Percentiles rank a stretch among this genome's conserved stretches.
These are phyloP conservation scores for Fusarium coffeatum DNA, from an alignment of 2,329 filamentous ascomycete genomes.

Conservation along the genomic window DNA sequence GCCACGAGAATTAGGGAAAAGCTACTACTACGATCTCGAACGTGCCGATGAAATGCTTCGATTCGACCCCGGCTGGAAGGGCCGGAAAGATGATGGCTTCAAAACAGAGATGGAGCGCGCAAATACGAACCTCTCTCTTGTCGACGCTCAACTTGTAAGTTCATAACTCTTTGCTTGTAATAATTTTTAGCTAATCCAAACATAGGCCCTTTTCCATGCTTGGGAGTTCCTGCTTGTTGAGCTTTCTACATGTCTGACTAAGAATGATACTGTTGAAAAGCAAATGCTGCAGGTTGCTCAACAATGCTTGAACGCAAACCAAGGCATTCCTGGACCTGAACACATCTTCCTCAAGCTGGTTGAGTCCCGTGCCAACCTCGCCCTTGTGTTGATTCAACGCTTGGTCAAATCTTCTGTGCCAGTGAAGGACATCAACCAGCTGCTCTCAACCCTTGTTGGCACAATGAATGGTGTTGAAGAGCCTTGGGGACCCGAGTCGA, in stretches of 20 bases:
- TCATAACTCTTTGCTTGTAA: constrained; percentile 41
- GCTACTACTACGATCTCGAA: constrained; percentile 86
- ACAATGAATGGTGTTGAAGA: constrained; percentile 66
- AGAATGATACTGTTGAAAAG: constrained; percentile 67
- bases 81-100: constrained; percentile 77
- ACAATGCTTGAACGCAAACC: constrained; percentile 83
- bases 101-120: constrained; percentile 84
- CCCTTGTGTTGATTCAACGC: constrained; percentile 83
- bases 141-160: constrained; percentile 89
- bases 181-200: constrained; percentile 30
- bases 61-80: constrained; percentile 82
- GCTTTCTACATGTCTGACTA: constrained; percentile 74
- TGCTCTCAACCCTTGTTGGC: constrained; percentile 63
- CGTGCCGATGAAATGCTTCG: constrained; percentile 80
- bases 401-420: constrained; percentile 70
- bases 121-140: constrained; percentile 89
- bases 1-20: constrained; percentile 73
- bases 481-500: constrained; percentile 63
- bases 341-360: constrained; percentile 84
- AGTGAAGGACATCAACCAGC: constrained; percentile 62
- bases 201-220: constrained; percentile 81
- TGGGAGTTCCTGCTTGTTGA: constrained; percentile 92
- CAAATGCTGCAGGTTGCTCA: constrained; percentile 80
- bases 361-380: constrained; percentile 80
- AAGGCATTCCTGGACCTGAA: constrained; percentile 76